Evolutionary conservation across 2,329 filamentous ascomycete species (phyloP).

Genomic region (Ophiostoma ips): DNA sequence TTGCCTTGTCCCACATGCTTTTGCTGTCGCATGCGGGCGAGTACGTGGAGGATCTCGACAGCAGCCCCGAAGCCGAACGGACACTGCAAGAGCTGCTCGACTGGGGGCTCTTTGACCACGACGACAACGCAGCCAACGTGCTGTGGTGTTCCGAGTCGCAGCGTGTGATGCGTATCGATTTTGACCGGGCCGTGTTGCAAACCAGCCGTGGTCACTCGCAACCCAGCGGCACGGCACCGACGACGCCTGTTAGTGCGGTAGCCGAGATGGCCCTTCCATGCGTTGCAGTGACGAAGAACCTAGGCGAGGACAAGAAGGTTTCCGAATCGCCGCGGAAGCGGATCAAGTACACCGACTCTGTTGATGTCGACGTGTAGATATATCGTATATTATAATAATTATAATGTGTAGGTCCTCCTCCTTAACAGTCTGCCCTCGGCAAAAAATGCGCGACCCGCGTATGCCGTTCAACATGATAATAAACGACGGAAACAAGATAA

Average conservation of each 20-base stretch:
- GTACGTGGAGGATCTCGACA: background rate
- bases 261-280: background rate
- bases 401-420: no score
- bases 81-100: background rate
- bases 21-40: constrained; percentile 4
- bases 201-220: background rate
- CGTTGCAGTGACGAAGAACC: background rate
- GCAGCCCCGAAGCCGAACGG: background rate
- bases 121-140: constrained; percentile 1
- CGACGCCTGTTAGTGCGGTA: background rate
- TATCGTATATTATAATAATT: no score
- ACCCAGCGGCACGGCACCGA: background rate
- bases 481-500: no score
- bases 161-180: constrained; percentile 5
- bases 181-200: constrained; percentile 2
- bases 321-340: background rate
- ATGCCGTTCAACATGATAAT: no score
- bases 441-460: no score
- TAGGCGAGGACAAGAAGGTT: background rate
- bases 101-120: background rate
- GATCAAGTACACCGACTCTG: background rate
- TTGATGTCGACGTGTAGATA: background rate
- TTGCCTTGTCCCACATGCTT: background rate
- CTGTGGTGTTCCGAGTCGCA: constrained; percentile 3
- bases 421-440: no score